Conservation (phyloP, 208 protist genomes). For the Kentomonas sorsogonicus region DNA sequence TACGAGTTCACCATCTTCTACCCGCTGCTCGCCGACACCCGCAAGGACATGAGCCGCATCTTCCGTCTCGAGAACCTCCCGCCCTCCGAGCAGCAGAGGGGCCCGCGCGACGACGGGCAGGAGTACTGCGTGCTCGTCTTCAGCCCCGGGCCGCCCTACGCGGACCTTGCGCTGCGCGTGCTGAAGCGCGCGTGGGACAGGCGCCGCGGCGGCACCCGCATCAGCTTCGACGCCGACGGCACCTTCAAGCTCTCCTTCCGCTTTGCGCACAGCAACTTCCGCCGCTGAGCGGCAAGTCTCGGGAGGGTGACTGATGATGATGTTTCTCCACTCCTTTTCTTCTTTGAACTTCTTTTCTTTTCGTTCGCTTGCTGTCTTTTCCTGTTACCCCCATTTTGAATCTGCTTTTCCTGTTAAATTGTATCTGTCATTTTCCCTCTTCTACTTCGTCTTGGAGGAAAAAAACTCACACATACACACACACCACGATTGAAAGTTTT, state of each 20-base stretch:
- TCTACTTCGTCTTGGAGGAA: background rate
- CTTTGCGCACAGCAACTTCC: constrained; percentile 85
- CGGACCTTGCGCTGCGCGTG: constrained; percentile 98
- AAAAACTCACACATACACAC: background rate
- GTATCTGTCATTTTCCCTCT: background rate
- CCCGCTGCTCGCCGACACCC: constrained; percentile 93
- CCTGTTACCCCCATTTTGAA: background rate
- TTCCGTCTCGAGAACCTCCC: constrained; percentile 88
- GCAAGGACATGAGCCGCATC: constrained; percentile 87
- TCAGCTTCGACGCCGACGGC: constrained; percentile 91
- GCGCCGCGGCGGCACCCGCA: constrained; percentile 91
- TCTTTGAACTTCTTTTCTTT: background rate
- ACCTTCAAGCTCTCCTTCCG: constrained; percentile 81
- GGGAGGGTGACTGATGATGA: background rate
- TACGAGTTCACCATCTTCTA: constrained; percentile 99
- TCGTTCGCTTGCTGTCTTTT: background rate
- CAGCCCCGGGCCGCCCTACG: constrained; percentile 96
- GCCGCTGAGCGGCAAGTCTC: constrained; percentile 25
- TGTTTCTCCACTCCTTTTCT: background rate
- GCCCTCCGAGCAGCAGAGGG: too few species aligned
- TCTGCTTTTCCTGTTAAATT: background rate
- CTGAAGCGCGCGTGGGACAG: constrained; percentile 96
- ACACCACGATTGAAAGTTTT: background rate
- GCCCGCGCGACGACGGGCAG: constrained; percentile 72
- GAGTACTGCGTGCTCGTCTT: constrained; percentile 94